Evolutionary conservation across 1,284 basidiomycete genomes (phyloP), one percentile per base, ranked within the genome.

Genomic region (Coniferiporia sulphurascens): DNA sequence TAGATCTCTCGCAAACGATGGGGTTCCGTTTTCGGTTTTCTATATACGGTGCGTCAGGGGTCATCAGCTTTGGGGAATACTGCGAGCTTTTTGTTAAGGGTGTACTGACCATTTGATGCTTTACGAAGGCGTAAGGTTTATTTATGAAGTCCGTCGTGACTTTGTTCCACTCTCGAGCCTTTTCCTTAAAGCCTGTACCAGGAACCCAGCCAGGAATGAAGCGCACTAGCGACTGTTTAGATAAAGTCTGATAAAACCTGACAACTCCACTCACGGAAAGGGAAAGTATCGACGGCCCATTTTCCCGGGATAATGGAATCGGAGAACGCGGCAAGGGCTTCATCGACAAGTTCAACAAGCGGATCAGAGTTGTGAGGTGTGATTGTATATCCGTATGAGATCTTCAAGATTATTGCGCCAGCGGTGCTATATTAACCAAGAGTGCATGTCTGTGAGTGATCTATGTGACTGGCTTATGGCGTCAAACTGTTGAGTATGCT

Each of bases 271-370:
- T 9, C 49, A 71, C 68, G 64, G 48, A 68, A 65, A 0, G 74
- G 74, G 36, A 76, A 52, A 6, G 67, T 61, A 55, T 75, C 72
- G 13, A 75, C 74, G 8, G 72, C 50, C 61, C 67, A 73, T 1
- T 67, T 64, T 9, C 72, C 71, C 0, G 70, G 69, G 8, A 38
- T 48, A 43, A 12, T 13, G 10, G 41, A 43, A 12, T 43, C n/a
- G 41, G 41, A 43, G 41, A 43, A 43, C n/a, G 8, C 56, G 54
- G 27, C 60, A 32, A 70, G 58, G 5, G 60, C 60, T 1, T 65
- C 60, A 27, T 69, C 65, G 3, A 65, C 65, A 15, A 67, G 57
- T 2, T 60, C 43, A 10, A 71, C 61, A 44, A 70, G 62, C 4
- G 63, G 65, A 54, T 70, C 68, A n/a, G 70, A 64, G 0, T 61